phyloP scores from a whole-genome alignment of 306 rosid genomes.

The Abrus pulchellus region DNA sequence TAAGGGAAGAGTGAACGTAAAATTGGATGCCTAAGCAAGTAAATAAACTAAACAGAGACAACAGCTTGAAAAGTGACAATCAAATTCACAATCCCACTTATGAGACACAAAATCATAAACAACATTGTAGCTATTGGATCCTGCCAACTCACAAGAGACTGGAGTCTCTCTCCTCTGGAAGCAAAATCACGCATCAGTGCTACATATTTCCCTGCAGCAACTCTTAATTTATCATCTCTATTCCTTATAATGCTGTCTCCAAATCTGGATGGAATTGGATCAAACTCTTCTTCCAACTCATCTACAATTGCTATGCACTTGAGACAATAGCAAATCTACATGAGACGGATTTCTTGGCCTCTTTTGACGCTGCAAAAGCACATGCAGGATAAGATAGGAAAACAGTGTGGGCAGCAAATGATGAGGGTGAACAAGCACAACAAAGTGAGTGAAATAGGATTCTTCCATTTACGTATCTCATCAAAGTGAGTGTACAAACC shows the following conservation, averaged over 20 bases:
- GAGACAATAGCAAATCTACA: slow-evolving; percentile 51
- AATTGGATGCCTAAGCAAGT: slow-evolving; percentile 50
- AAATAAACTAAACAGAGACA: neutral
- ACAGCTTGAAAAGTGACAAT: slow-evolving; percentile 30
- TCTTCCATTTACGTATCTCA: slow-evolving; percentile 46
- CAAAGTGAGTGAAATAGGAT: neutral
- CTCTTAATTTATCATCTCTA: slow-evolving; percentile 54
- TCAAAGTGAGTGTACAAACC: slow-evolving; percentile 32
- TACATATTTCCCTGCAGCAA: slow-evolving; percentile 42
- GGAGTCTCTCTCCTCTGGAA: slow-evolving; percentile 46
- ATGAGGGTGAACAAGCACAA: slow-evolving; percentile 35
- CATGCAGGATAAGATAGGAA: slow-evolving; percentile 1
- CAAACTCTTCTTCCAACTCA: slow-evolving; percentile 69
- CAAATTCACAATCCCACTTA: slow-evolving; percentile 44
- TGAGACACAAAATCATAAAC: slow-evolving; percentile 44
- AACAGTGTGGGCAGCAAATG: slow-evolving; percentile 23
- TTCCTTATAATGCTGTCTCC: slow-evolving; percentile 35
- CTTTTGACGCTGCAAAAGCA: neutral
- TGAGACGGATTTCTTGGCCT: slow-evolving; percentile 52
- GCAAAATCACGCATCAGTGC: slow-evolving; percentile 45
- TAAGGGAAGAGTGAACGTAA: slow-evolving; percentile 44
- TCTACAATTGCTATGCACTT: slow-evolving; percentile 44
- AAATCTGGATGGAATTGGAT: slow-evolving; percentile 54
- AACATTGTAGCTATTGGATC: slow-evolving; percentile 55
- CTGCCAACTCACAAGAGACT: slow-evolving; percentile 55